Base-by-base conservation (phyloP, 2,329 filamentous ascomycete species). In the Penicillium thymicola region DNA sequence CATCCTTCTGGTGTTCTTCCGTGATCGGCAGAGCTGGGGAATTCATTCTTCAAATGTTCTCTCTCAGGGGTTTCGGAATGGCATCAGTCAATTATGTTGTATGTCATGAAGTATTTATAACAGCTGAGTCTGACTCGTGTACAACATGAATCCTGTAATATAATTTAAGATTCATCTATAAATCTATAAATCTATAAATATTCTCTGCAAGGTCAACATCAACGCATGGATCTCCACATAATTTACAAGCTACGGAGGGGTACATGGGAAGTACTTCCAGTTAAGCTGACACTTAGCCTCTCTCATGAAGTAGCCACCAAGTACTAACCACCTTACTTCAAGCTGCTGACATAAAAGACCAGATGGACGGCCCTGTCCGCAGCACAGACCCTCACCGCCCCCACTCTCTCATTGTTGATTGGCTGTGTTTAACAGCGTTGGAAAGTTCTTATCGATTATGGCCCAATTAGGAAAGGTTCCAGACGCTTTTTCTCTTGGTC, bases 391-490 rank as follows among this genome's bases (percentile, higher is more conserved):
- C 49, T 52, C 32, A 56, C 54, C 54, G 49, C 54, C 54, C 49
- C 54, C 54, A 56, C 54, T 18, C 3, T 18, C 36, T 10, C 14
- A 0, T 1, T 5, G 5, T 8, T 48, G n/a, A 57, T 57, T 57
- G 54, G 54, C 43, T 25, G 7, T 13, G 9, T 9, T 9, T 25
- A 23, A n/a, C 21, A 14, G 8, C 42, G 16, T 53, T 53, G 50
- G 50, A 44, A 57, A 18, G 21, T 48, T 57, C 54, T 57, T 57
- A 57, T 57, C 43, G 38, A 30, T 46, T 14, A 51, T 54, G 36
- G 16, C 60, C 63, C 41, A 42, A 70, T 59, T 51, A 52, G 58
- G 60, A 61, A 63, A 65, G 59, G 62, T 60, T 64, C 64, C 51
- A 62, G 61, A 55, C 23, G 45, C 32, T 43, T 51, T 52, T 58